Conservation (phyloP, 345 rosid genomes). For the Populus tremula region DNA sequence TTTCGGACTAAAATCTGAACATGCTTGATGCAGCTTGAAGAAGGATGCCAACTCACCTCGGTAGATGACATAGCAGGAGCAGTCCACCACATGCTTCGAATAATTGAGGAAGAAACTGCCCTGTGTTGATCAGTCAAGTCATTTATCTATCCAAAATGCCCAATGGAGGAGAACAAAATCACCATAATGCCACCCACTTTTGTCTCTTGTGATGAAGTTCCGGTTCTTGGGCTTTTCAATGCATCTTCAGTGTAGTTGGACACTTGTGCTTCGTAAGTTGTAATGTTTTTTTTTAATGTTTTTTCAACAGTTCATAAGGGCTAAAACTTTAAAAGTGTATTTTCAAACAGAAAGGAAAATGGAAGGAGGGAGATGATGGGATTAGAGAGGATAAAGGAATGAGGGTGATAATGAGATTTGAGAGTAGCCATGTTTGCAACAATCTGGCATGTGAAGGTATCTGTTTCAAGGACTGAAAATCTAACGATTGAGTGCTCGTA, state of each 20-base stretch:
- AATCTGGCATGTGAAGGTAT: neutral
- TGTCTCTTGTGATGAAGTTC: neutral
- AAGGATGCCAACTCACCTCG: slow-evolving; percentile 77
- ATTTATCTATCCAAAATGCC: slow-evolving; percentile 20
- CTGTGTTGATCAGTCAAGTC: slow-evolving; percentile 18
- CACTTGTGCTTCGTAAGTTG: neutral
- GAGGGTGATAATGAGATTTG: neutral
- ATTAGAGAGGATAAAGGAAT: neutral
- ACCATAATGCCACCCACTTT: slow-evolving; percentile 17
- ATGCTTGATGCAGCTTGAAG: slow-evolving; percentile 61
- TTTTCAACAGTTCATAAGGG: neutral
- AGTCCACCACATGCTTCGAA: slow-evolving; percentile 76
- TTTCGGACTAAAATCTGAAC: slow-evolving; percentile 18
- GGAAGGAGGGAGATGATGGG: neutral
- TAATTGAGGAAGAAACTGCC: slow-evolving; percentile 52
- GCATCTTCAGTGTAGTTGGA: neutral
- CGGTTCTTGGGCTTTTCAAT: neutral
- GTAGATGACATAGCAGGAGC: slow-evolving; percentile 89
- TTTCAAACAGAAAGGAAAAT: neutral
- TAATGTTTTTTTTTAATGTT: neutral
- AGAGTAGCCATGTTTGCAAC: neutral
- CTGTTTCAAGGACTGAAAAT: neutral
- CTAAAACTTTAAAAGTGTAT: neutral
- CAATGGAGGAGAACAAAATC: slow-evolving; percentile 2
- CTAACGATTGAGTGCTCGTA: too few species aligned